These are phyloP conservation scores for Coelastrella sp. DNA, from an alignment of 139 green algal genomes.

Conservation along the genomic window DNA sequence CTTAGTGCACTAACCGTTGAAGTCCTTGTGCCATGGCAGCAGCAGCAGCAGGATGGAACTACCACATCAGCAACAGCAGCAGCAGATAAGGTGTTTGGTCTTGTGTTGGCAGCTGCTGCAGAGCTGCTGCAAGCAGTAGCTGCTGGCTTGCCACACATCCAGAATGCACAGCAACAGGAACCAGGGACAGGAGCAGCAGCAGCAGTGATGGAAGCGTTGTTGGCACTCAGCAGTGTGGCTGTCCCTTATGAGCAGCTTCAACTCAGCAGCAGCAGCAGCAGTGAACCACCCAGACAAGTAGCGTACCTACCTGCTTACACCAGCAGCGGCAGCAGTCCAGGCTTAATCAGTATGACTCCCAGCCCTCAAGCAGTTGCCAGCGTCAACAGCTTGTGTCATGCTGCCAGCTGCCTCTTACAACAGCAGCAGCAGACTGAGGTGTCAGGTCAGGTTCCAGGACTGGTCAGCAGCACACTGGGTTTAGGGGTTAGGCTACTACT, in stretches of 20 bases:
- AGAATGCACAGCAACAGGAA: not conserved
- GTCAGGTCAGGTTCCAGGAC: not conserved
- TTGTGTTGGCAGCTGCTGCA: constrained; percentile 22
- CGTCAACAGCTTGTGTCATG: constrained; percentile 31
- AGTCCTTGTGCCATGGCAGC: constrained; percentile 38
- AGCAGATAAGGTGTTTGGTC: constrained; percentile 11
- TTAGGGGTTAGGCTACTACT: constrained; percentile 36
- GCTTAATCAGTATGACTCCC: not conserved
- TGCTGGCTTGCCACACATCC: not conserved
- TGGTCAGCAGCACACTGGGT: not conserved
- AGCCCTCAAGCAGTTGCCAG: constrained; percentile 24
- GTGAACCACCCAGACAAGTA: not conserved
- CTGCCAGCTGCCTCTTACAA: not conserved
- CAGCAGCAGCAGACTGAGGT: constrained; percentile 28
- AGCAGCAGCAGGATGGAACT: constrained; percentile 12
- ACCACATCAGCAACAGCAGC: constrained; percentile 27
- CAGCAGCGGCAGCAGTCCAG: constrained; percentile 22
- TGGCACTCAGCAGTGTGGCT: constrained; percentile 31
- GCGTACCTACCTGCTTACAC: constrained; percentile 3
- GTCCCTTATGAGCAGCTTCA: constrained; percentile 7
- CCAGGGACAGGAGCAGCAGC: constrained; percentile 11
- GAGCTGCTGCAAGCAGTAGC: not conserved
- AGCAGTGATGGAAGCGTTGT: constrained; percentile 27
- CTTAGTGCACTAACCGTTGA: constrained; percentile 22
- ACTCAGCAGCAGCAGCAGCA: constrained; percentile 1